Evolutionary conservation across 495 filamentous ascomycete species (phyloP).

Genomic region (Pyrenopolyporus hunteri): DNA sequence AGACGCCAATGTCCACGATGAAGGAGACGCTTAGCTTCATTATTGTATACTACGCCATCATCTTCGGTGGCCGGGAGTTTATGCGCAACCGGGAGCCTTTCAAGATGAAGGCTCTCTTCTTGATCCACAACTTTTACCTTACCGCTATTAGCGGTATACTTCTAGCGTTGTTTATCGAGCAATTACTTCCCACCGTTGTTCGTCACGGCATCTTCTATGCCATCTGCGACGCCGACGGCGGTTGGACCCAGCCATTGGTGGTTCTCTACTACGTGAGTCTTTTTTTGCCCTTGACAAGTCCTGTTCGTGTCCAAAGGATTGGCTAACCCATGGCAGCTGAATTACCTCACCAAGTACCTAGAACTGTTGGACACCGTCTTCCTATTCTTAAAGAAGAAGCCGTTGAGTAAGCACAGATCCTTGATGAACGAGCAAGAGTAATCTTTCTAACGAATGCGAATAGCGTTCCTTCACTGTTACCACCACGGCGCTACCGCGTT

Average conservation of each 20-base stretch:
- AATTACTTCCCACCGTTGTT: constrained; percentile 70
- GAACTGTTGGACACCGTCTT: constrained; percentile 83
- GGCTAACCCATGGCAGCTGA: constrained; percentile 63
- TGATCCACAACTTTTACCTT: constrained; percentile 82
- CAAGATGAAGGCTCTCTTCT: constrained; percentile 71
- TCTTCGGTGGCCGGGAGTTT: constrained; percentile 75
- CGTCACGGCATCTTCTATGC: constrained; percentile 73
- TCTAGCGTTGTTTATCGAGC: constrained; percentile 73
- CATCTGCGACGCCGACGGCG: constrained; percentile 72
- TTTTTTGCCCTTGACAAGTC: neutral
- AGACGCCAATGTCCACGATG: constrained; percentile 74
- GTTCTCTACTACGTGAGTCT: constrained; percentile 77
- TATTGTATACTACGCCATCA: constrained; percentile 73
- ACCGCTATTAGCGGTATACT: constrained; percentile 72
- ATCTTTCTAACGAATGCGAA: constrained; percentile 6
- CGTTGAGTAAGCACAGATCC: constrained; percentile 63
- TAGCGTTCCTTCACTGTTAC: constrained; percentile 86
- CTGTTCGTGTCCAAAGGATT: neutral
- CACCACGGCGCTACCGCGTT: constrained; percentile 84
- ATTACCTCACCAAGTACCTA: constrained; percentile 84
- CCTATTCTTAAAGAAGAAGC: constrained; percentile 87
- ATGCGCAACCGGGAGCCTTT: constrained; percentile 74
- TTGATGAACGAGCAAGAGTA: neutral
- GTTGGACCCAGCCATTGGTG: constrained; percentile 80
- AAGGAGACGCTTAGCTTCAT: constrained; percentile 68